Evolutionary conservation across 345 rosid genomes (phyloP), one percentile per base, ranked within the genome.

Genomic region (Camelina hispida): DNA sequence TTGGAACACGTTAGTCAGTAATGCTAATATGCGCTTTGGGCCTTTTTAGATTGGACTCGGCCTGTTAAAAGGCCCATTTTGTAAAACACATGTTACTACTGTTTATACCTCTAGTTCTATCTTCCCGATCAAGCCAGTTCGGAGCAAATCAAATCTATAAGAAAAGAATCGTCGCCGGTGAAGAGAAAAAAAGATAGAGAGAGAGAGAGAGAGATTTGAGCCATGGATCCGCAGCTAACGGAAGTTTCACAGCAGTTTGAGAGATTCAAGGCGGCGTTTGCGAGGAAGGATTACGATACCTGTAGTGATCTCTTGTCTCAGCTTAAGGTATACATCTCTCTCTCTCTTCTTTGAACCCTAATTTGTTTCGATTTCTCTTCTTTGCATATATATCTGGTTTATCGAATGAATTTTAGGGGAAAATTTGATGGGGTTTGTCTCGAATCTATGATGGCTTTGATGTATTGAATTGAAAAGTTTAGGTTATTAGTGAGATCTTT

Each of bases 211-310:
- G 57, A 68, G 28, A 56, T 18, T 62, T 4, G 32, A 68, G 79
- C 54, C 7, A 96, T 96, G 99, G 98, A 96, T 89, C 94, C 91
- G 35, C 91, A 87, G 85, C 79, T 86, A 7, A 83, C 87, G 0
- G 98, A 96, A 82, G 87, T 87, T 2, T 87, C 90, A 15, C 98
- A 93, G 86, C 87, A 82, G 47, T 93, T 96, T 78, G 91, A 87
- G 81, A 88, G 96, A 55, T 87, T 89, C 81, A 93, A 93, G 71
- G 97, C 99, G 2, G 93, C 97, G 0, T 81, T 84, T 22, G 74
- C 83, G 42, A 84, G 99, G 82, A 90, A 79, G 25, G 98, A 96
- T 68, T 79, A 79, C 83, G 79, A 81, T 74, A 78, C 68, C 55
- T 84, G 90, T 79, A 66, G 77, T 48, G 75, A 50, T 71, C 82